Percentiles rank a stretch among this genome's conserved stretches.
Evolutionary conservation across 495 filamentous ascomycete species (phyloP).

Genomic region (Letharia lupina): DNA sequence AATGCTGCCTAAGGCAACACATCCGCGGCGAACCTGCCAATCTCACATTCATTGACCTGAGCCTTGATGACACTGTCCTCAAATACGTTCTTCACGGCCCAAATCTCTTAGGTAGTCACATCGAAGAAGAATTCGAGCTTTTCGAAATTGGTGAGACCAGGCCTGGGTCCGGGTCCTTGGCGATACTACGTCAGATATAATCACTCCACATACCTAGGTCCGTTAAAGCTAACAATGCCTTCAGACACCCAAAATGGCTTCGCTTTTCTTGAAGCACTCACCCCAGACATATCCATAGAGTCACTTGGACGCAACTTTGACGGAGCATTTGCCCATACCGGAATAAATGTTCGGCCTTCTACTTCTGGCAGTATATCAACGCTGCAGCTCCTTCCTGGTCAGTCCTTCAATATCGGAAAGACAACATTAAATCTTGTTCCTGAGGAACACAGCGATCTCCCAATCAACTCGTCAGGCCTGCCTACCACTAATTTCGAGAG

Average conservation of each 20-base stretch:
- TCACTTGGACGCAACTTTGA: conserved; percentile 9
- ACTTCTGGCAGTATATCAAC: background rate
- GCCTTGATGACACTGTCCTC: conserved; percentile 11
- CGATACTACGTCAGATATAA: conserved; percentile 9
- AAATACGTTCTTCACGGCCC: background rate
- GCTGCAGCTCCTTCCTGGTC: conserved; percentile 10
- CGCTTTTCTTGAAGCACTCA: conserved; percentile 12
- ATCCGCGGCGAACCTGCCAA: background rate
- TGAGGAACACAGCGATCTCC: conserved; percentile 3
- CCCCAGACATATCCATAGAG: conserved; percentile 3
- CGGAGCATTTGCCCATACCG: background rate
- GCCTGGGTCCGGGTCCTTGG: background rate
- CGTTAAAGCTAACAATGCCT: background rate
- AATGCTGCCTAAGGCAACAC: conserved; percentile 7
- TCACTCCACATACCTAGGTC: background rate
- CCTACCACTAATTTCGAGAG: background rate
- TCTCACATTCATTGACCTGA: conserved; percentile 1
- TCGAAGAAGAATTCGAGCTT: background rate
- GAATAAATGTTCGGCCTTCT: conserved; percentile 5
- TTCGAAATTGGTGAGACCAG: background rate
- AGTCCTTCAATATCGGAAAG: conserved; percentile 13
- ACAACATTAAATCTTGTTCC: conserved; percentile 9
- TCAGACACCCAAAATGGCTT: conserved; percentile 13
- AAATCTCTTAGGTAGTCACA: background rate
- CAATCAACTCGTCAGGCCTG: background rate